Evolutionary conservation across 164 flowering plant species (phyloP), one percentile per base, ranked within the genome.

Genomic region (Saururus chinensis): DNA sequence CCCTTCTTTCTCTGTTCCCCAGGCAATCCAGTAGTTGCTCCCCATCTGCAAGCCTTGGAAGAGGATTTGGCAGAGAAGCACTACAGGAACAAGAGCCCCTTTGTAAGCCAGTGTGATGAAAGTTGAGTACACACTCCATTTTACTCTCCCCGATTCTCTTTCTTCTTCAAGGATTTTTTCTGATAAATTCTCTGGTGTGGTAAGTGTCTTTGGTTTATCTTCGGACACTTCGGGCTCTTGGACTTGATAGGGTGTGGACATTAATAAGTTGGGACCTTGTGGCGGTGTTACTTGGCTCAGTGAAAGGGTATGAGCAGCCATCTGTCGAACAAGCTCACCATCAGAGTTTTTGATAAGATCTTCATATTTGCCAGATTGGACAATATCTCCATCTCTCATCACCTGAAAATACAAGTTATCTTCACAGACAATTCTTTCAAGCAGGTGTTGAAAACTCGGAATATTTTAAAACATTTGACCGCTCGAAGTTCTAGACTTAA

Each of bases 1-100:
- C 24, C 66, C 72, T 30, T 74, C 75, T 20, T 76, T 72, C 51
- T 75, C 87, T 0, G 91, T 79, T 40, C 80, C 95, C 98, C 95
- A 89, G n/a, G 98, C 86, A 19, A 89, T 77, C 96, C 96, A 92
- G 66, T 85, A 92, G 65, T 83, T 92, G 73, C 98, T 87, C 12
- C 78, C 83, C 71, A 87, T 89, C 65, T 89, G 98, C 19, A 89
- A 71, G 51, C 71, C 86, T 63, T 83, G 92, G 71, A 89, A 92
- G 53, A 87, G 66, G 64, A 83, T 73, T 54, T 92, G 98, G 61
- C 86, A 85, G 0, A 87, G 72, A 60, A 92, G 84, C 22, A 82
- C 72, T 21, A 89, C 73, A 1, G 98, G 98, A 68, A 92, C 88
- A 37, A 92, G 83, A 23, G 88, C 84, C 61, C 95, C 96, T 78